Base-by-base conservation (phyloP, 306 rosid species). In the Gillenia trifoliata region DNA sequence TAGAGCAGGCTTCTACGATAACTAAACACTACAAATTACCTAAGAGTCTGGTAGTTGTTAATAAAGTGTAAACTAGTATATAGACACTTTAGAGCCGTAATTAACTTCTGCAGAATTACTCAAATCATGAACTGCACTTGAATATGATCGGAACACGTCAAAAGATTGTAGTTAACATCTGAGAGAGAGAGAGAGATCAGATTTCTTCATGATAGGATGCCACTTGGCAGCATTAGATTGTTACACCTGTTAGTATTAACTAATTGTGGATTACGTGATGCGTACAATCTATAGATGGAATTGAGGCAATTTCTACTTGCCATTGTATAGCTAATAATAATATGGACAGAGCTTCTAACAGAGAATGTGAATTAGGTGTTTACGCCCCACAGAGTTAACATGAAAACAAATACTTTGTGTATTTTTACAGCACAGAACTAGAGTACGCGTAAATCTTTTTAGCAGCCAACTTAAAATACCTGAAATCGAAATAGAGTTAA, bases 1-100 rank as follows among this genome's bases (percentile, higher is more conserved):
- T 36, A 55, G 19, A 54, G 75, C 68, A 55, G 64, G 54, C 80
- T 73, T 65, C 38, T 30, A 36, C 11, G 41, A 8, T 36, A 36
- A 36, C 11, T 3, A 36, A 36, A 36, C 41, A 36, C 41, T 36
- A 36, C 41, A 36, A 36, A 36, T 10, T 36, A 36, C 41, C 41
- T 8, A 36, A 36, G 41, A 1, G 41, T 36, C 41, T 36, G 0
- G 41, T 36, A 36, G 41, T 36, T 34, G 40, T 7, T 36, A 36
- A 36, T 8, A 72, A 75, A 61, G 33, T 25, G 45, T 11, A 22
- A 43, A 43, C 36, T 25, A 38, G 20, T 28, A 38, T 66, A 30
- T n/a, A 5, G 70, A n/a, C 10, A 40, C 45, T 40, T 40, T 40
- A 49, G 55, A 49, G 17, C 19, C 72, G 36, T 41, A 3, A 49